Evolutionary conservation across 805 yeast genomes (phyloP).

Genomic region (Ogataea paraovalis): DNA sequence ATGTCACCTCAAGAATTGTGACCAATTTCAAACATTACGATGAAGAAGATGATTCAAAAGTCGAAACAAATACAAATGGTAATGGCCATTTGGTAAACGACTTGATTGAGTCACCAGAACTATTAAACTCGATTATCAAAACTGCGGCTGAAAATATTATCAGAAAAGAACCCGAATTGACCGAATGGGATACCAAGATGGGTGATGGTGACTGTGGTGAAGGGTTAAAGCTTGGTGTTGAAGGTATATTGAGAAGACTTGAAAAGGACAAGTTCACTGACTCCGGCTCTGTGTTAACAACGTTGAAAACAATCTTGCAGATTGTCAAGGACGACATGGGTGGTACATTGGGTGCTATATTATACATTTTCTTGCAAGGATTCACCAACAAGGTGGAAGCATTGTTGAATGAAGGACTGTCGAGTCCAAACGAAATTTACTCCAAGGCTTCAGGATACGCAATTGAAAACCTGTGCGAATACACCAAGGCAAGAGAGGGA

Average conservation of each 20-base stretch:
- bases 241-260: constrained; percentile 25
- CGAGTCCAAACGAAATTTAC: constrained; percentile 14
- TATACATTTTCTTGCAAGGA: constrained; percentile 30
- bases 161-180: constrained; percentile 33
- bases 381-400: constrained; percentile 25
- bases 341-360: constrained; percentile 37
- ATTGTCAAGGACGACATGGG: constrained; percentile 36
- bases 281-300: constrained; percentile 25
- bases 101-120: constrained; percentile 18
- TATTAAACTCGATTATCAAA: constrained; percentile 15
- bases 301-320: constrained; percentile 25
- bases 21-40: constrained; percentile 27
- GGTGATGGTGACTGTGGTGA: constrained; percentile 45
- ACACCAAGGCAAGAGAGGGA: constrained; percentile 36
- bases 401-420: constrained; percentile 12
- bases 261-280: constrained; percentile 20
- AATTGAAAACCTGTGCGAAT: constrained; percentile 28
- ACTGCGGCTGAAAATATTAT: constrained; percentile 31
- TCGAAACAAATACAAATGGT: neutral
- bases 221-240: constrained; percentile 34
- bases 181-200: constrained; percentile 39
- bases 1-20: constrained; percentile 24
- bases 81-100: constrained; percentile 9
- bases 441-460: constrained; percentile 25
- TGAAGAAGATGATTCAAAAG: constrained; percentile 10